phyloP scores from a whole-genome alignment of 192 early-diverging fungal species.

The Coemansia sp. region DNA sequence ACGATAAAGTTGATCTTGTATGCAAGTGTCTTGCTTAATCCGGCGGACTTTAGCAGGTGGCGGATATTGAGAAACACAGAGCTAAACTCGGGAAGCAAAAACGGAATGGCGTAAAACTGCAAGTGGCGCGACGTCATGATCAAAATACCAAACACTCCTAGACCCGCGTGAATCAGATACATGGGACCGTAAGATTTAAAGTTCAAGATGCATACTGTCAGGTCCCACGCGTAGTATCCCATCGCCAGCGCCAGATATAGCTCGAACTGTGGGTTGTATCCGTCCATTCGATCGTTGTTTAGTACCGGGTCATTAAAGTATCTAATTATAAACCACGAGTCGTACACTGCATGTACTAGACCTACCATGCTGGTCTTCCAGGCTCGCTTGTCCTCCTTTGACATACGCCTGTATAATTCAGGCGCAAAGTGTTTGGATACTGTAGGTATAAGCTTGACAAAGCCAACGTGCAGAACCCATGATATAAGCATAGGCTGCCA shows the following conservation, averaged over 20 bases:
- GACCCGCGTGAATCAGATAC: conserved; percentile 34
- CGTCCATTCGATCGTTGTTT: conserved; percentile 33
- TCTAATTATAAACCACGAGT: conserved; percentile 20
- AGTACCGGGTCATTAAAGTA: conserved; percentile 18
- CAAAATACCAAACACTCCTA: conserved; percentile 37
- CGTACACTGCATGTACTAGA: conserved; percentile 22
- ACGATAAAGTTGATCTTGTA: conserved; percentile 42
- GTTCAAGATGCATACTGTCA: conserved; percentile 27
- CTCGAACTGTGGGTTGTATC: conserved; percentile 26
- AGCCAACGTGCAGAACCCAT: conserved; percentile 2
- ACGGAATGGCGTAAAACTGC: conserved; percentile 45
- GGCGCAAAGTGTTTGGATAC: conserved; percentile 18
- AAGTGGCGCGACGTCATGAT: conserved; percentile 38
- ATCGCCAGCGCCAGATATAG: conserved; percentile 19
- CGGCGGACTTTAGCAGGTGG: conserved; percentile 30
- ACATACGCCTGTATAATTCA: conserved; percentile 15
- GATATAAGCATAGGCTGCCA: conserved; percentile 25
- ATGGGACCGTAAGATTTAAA: conserved; percentile 25
- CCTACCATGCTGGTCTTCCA: conserved; percentile 15
- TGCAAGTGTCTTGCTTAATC: conserved; percentile 8
- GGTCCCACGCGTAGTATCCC: conserved; percentile 49
- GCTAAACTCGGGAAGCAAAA: conserved; percentile 43
- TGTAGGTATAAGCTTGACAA: conserved; percentile 2
- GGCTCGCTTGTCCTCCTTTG: conserved; percentile 9
- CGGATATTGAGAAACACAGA: conserved; percentile 43